Base-by-base conservation (phyloP, 1,284 basidiomycete species). In the Neotropicomus parvogracilis region DNA sequence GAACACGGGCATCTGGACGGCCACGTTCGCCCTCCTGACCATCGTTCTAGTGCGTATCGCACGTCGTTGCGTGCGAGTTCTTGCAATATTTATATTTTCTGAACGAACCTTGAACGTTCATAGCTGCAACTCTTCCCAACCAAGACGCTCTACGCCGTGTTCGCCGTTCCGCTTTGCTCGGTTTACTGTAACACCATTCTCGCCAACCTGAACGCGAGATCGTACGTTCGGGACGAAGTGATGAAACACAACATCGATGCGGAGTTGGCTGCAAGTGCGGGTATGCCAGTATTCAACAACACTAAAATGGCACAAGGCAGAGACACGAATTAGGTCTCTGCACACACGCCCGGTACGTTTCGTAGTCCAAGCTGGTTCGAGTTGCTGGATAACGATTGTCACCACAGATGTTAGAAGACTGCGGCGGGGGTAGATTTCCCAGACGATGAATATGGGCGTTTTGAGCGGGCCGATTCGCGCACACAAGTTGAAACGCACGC, bases 1-100 rank as follows among this genome's bases (percentile, higher is more conserved):
- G 4, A 58, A 59, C 14, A 52, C 46, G 0, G 48, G 56, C 7
- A 38, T 47, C 9, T 57, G 48, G 55, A 39, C 51, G 1, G 41
- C 58, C 9, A 11, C 6, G 2, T 55, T 50, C 11, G 51, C 52
- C 2, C 9, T 57, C 21, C 16, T 59, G 28, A 2, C 37, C 4
- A 0, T 41, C 39, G 31, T 59, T 14, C 16, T 57, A 4, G 56
- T 57, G 35, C 20, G 50, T 47, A 7, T 9, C n/a, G 3, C 21
- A 14, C 17, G 17, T 11, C 16, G 28, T 20, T 9, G 28, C 19
- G 12, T 14, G 3, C 12, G n/a, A n/a, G n/a, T n/a, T n/a, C n/a
- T n/a, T n/a, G n/a, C n/a, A n/a, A n/a, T n/a, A n/a, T n/a, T n/a
- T n/a, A 7, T 7, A 8, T 13, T 12, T 29, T 12, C 27, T 40